phyloP scores from a whole-genome alignment of 2,329 filamentous ascomycete genomes.

The Diaporthe ampelina region DNA sequence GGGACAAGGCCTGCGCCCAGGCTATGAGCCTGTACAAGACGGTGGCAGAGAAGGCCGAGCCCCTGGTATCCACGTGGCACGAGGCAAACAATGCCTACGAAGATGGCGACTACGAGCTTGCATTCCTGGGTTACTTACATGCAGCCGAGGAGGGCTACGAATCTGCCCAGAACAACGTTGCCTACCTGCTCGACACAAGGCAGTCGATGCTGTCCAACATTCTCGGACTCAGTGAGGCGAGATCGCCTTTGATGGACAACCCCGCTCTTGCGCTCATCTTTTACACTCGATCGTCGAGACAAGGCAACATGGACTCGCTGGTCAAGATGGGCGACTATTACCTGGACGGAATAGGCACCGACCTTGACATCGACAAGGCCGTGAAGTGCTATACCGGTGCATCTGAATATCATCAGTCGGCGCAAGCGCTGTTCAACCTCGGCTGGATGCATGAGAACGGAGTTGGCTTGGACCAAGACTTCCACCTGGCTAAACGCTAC shows the following conservation, averaged over 20 bases:
- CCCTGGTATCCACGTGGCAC: conserved; percentile 80
- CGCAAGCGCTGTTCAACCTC: conserved; percentile 95
- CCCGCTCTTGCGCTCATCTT: conserved; percentile 83
- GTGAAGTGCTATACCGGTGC: conserved; percentile 93
- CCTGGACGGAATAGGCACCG: conserved; percentile 82
- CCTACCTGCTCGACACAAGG: conserved; percentile 84
- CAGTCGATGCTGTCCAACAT: conserved; percentile 71
- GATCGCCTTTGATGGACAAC: conserved; percentile 62
- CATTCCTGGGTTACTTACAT: conserved; percentile 85
- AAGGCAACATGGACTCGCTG: conserved; percentile 91
- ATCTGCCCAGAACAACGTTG: conserved; percentile 89
- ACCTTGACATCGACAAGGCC: conserved; percentile 83
- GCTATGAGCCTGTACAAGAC: conserved; percentile 87
- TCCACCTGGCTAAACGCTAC: conserved; percentile 95
- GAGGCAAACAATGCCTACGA: conserved; percentile 89
- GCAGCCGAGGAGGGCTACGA: conserved; percentile 95
- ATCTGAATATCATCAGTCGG: conserved; percentile 90
- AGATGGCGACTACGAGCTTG: conserved; percentile 82
- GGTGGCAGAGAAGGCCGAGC: conserved; percentile 80
- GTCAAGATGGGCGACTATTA: conserved; percentile 99
- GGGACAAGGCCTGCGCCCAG: conserved; percentile 82
- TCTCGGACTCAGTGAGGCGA: conserved; percentile 58
- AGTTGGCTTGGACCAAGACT: conserved; percentile 92
- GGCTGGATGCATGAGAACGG: conserved; percentile 99
- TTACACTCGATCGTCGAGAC: conserved; percentile 94